A percentile compares a stretch with the other conserved stretches of the same genome.
Conservation (phyloP, 1,139 yeast species). For the Kluyveromyces marxianus region DNA sequence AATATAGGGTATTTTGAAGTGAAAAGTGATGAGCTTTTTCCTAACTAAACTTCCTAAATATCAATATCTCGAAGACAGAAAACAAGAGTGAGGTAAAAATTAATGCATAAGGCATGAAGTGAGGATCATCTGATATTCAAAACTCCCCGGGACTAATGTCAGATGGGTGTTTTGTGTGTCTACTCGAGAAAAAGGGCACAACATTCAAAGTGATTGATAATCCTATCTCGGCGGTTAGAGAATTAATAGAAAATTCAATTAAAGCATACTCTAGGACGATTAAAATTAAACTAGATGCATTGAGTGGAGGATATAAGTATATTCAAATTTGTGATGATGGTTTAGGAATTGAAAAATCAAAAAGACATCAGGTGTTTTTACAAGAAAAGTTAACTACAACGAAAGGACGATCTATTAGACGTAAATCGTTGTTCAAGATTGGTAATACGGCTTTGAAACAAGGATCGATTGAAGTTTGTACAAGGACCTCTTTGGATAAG, state of each 20-base stretch:
- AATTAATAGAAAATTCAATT: conserved; percentile 60
- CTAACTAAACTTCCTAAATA: too few relatives aligned
- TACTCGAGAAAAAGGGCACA: conserved; percentile 8
- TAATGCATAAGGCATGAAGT: neutral
- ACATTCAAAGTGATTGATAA: neutral
- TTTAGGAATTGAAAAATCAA: conserved; percentile 44
- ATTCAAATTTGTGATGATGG: conserved; percentile 65
- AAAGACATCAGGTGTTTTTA: conserved; percentile 44
- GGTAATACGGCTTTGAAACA: conserved; percentile 35
- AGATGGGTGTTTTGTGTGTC: neutral
- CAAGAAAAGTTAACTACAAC: conserved; percentile 35
- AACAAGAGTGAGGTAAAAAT: too few relatives aligned
- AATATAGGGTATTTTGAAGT: too few relatives aligned
- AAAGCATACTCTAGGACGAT: conserved; percentile 55
- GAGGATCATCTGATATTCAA: neutral
- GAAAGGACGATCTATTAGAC: conserved; percentile 58
- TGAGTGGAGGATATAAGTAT: conserved; percentile 45
- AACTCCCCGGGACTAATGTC: conserved; percentile 4
- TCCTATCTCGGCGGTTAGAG: conserved; percentile 43
- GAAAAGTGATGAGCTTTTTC: neutral
- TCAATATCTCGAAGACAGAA: too few relatives aligned
- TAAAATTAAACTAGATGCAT: conserved; percentile 48
- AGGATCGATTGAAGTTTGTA: conserved; percentile 30
- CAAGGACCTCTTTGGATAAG: conserved; percentile 29
- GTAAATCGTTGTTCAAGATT: conserved; percentile 60